Evolutionary conservation across 2,329 filamentous ascomycete species (phyloP).

Genomic region (Teratosphaeria nubilosa): DNA sequence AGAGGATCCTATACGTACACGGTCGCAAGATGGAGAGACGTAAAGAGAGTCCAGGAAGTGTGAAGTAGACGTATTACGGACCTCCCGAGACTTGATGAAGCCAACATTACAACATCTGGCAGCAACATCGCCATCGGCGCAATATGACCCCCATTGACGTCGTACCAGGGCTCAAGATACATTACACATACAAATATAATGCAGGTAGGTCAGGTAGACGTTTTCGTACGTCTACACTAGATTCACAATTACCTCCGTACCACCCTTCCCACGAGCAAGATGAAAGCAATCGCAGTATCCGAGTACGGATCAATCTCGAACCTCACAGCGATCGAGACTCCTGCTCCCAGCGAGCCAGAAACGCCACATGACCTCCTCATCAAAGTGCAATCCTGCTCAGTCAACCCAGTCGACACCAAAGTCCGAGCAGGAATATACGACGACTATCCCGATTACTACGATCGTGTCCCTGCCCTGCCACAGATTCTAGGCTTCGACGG

Average conservation of each 20-base stretch:
- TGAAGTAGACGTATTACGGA: background rate
- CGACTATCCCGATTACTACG: slow-evolving; percentile 30
- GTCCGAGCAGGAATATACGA: slow-evolving; percentile 25
- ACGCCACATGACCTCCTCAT: slow-evolving; percentile 27
- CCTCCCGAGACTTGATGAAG: background rate
- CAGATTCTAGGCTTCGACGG: slow-evolving; percentile 38
- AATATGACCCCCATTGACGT: background rate
- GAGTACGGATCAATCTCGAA: slow-evolving; percentile 22
- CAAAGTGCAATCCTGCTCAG: slow-evolving; percentile 27
- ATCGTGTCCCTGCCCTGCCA: slow-evolving; percentile 18
- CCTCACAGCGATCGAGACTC: slow-evolving; percentile 21
- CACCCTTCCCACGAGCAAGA: slow-evolving; percentile 4
- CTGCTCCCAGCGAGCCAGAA: slow-evolving; percentile 15
- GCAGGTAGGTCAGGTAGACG: background rate
- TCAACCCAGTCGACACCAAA: slow-evolving; percentile 34
- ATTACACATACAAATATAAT: no score
- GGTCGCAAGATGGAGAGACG: no score
- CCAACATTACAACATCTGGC: background rate
- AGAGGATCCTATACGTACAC: no score
- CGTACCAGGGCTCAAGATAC: background rate
- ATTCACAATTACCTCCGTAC: background rate
- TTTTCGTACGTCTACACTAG: background rate
- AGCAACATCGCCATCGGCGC: background rate
- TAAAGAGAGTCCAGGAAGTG: background rate
- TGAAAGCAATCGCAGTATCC: slow-evolving; percentile 25